Percentiles rank a stretch among this genome's conserved stretches.
These are phyloP conservation scores for Pouteria glomerata DNA, from an alignment of 148 eudicot species.

Conservation along the genomic window DNA sequence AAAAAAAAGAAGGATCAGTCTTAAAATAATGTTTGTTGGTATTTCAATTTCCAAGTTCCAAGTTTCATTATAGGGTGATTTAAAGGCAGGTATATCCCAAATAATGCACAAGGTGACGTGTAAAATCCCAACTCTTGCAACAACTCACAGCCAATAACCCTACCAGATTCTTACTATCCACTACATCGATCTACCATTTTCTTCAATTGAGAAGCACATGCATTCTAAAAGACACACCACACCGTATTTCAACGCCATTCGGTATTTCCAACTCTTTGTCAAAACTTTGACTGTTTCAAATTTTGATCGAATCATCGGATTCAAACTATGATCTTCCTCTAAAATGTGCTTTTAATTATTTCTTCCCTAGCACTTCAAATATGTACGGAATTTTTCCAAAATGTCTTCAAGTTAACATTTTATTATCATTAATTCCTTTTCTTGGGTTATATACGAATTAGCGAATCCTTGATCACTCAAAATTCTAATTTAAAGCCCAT, in stretches of 20 bases:
- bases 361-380: too few relatives aligned
- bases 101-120: not conserved
- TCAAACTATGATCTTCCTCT: not conserved
- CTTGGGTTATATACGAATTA: not conserved
- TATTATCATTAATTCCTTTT: not conserved
- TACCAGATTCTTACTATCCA: not conserved
- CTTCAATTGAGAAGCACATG: not conserved
- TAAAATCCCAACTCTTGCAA: not conserved
- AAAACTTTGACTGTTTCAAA: not conserved
- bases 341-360: too few relatives aligned
- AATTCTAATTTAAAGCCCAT: not conserved
- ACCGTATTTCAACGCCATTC: not conserved
- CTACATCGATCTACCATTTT: not conserved
- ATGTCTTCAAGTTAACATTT: not conserved
- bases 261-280: not conserved
- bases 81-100: too few relatives aligned
- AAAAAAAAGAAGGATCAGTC: not conserved
- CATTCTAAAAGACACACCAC: not conserved
- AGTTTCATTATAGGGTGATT: too few relatives aligned
- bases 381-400: not conserved
- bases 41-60: too few relatives aligned
- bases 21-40: too few relatives aligned
- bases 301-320: not conserved
- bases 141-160: not conserved
- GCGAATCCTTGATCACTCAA: not conserved